Conservation (phyloP, 305 asterid species). For the Nicotiana rustica region DNA sequence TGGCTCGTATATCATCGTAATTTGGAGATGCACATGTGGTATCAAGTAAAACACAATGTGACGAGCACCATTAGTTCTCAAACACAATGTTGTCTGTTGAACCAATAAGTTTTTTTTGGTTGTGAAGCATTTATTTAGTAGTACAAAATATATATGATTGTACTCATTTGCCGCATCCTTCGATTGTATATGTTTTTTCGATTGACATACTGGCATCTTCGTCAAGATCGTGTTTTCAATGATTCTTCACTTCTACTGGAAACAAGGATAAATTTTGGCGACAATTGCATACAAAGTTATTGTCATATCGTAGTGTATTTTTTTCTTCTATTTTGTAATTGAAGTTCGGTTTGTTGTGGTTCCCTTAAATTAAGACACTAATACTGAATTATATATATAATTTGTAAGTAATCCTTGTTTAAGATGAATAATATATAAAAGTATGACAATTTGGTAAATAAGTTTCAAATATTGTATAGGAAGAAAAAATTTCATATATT, state of each 20-base stretch:
- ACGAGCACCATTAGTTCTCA: conserved; percentile 32
- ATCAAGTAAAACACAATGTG: conserved; percentile 30
- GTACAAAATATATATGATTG: conserved; percentile 22
- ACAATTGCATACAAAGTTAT: too few relatives aligned
- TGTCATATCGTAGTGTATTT: too few relatives aligned
- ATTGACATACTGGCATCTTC: not conserved
- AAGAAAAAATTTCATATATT: too few relatives aligned
- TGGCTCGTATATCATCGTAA: conserved; percentile 31
- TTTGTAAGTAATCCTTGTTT: too few relatives aligned
- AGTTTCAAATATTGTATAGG: too few relatives aligned
- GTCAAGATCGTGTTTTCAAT: not conserved
- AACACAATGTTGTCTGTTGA: conserved; percentile 32
- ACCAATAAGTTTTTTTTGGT: conserved; percentile 27
- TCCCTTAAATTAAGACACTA: too few relatives aligned
- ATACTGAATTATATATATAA: too few relatives aligned
- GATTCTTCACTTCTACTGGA: not conserved
- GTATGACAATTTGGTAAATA: too few relatives aligned
- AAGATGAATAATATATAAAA: too few relatives aligned
- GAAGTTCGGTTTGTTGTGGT: too few relatives aligned
- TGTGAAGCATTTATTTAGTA: conserved; percentile 28
- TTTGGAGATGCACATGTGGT: conserved; percentile 21
- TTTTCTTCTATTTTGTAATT: too few relatives aligned
- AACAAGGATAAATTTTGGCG: too few relatives aligned
- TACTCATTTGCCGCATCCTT: not conserved
- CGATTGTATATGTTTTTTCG: not conserved